phyloP scores from a whole-genome alignment of 1,139 yeast genomes.

The Hyphopichia wangnamkhiaoensis region DNA sequence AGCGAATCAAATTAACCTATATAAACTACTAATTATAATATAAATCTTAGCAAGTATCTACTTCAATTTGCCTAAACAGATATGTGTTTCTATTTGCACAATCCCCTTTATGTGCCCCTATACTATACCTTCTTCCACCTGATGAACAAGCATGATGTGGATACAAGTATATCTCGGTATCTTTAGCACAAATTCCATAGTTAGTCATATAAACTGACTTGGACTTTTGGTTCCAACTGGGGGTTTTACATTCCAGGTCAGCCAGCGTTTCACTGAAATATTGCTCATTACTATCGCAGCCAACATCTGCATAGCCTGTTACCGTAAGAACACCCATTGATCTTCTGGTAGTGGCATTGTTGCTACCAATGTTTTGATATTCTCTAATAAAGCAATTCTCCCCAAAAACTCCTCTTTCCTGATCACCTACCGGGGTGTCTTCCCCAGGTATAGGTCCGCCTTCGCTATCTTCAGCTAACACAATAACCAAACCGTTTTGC shows the following conservation, averaged over 20 bases:
- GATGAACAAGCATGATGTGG: background rate
- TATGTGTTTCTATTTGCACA: background rate
- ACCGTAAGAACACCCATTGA: background rate
- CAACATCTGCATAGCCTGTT: background rate
- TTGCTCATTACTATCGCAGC: background rate
- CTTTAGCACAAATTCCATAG: background rate
- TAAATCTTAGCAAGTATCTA: background rate
- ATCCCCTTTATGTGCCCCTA: background rate
- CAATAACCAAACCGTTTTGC: background rate
- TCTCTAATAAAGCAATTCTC: background rate
- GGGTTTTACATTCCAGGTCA: background rate
- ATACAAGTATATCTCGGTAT: background rate
- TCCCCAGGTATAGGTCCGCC: too few species aligned
- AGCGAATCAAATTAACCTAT: too few species aligned
- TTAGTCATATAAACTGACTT: background rate
- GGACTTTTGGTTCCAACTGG: background rate
- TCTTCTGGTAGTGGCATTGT: background rate
- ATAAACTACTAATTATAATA: too few species aligned
- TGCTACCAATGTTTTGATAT: background rate
- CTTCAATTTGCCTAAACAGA: background rate
- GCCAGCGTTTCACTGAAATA: background rate
- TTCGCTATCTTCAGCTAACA: background rate
- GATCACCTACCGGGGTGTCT: background rate
- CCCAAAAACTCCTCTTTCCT: background rate
- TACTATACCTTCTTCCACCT: background rate